Percentiles rank a stretch among this genome's conserved stretches.
These are phyloP conservation scores for Dalbergia oliveri DNA, from an alignment of 306 rosid species.

Conservation along the genomic window DNA sequence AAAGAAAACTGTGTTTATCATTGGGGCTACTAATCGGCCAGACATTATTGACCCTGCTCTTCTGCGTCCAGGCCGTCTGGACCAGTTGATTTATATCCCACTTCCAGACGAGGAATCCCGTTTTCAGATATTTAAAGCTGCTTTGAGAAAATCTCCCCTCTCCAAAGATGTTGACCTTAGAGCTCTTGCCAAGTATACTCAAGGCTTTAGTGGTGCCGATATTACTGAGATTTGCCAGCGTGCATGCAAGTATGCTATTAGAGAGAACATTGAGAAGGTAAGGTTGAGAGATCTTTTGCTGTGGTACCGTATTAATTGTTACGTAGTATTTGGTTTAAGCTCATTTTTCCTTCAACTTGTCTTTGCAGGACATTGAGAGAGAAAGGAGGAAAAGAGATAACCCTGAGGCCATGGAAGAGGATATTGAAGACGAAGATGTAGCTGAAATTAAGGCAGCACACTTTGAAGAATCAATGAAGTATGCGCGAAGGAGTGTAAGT, in stretches of 20 bases:
- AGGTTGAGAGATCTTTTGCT: conserved; percentile 16
- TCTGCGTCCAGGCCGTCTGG: conserved; percentile 97
- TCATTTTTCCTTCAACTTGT: neutral
- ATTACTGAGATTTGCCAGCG: conserved; percentile 98
- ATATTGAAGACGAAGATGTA: conserved; percentile 76
- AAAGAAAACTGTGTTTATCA: conserved; percentile 94
- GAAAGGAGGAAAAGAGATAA: conserved; percentile 87
- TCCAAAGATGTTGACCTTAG: conserved; percentile 88
- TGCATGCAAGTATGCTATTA: conserved; percentile 94
- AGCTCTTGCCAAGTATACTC: conserved; percentile 98
- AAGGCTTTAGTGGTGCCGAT: conserved; percentile 98
- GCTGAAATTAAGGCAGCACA: conserved; percentile 96
- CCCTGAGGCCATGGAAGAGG: conserved; percentile 99
- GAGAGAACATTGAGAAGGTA: conserved; percentile 98
- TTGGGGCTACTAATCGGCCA: conserved; percentile 97
- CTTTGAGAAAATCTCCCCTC: conserved; percentile 92
- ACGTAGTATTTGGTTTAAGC: no score
- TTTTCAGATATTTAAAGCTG: conserved; percentile 81
- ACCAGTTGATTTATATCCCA: conserved; percentile 95
- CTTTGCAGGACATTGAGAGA: conserved; percentile 83
- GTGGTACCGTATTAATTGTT: no score
- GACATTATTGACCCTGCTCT: conserved; percentile 98
- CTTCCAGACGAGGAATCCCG: conserved; percentile 98
- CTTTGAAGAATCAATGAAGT: conserved; percentile 97
- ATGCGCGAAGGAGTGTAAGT: conserved; percentile 95